Conservation (phyloP, 768 basidiomycete species). For the Baorangia bicolor region DNA sequence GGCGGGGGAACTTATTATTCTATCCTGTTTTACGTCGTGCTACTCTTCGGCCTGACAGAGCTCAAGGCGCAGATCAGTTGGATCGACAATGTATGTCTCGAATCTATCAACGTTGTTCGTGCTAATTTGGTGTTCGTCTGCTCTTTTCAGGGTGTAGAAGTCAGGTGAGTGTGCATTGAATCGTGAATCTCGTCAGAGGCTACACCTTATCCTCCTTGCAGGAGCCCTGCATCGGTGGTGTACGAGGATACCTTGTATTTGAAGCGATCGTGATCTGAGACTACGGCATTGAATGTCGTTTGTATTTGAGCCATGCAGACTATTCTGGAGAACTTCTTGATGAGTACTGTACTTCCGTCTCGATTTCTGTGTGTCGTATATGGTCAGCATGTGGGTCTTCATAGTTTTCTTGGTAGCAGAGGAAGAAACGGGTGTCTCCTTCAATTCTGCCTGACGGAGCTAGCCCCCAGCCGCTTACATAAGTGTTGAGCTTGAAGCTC, state of each 20-base stretch:
- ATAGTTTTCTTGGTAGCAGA: neutral
- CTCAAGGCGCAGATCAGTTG: conserved; percentile 52
- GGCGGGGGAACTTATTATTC: conserved; percentile 12
- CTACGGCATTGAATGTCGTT: neutral
- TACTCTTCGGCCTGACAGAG: conserved; percentile 53
- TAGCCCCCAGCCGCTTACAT: too few relatives aligned
- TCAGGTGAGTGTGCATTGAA: conserved; percentile 23
- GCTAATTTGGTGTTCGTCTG: neutral
- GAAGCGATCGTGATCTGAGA: neutral
- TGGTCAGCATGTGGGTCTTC: neutral
- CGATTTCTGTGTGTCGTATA: neutral
- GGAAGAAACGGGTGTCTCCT: neutral
- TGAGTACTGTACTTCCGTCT: neutral
- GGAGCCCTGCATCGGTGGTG: conserved; percentile 29
- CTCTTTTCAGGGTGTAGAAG: conserved; percentile 34
- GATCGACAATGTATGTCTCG: conserved; percentile 37
- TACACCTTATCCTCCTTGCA: neutral
- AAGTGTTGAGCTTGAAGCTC: too few relatives aligned
- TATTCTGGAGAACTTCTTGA: neutral
- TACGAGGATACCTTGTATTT: conserved; percentile 19
- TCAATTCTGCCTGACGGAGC: too few relatives aligned
- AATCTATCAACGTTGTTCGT: too few relatives aligned
- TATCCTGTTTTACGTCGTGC: conserved; percentile 34
- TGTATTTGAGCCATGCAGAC: neutral
- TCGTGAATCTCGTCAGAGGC: neutral